phyloP scores from a whole-genome alignment of 108 stramenopile species.

The Skeletonema tropicum region DNA sequence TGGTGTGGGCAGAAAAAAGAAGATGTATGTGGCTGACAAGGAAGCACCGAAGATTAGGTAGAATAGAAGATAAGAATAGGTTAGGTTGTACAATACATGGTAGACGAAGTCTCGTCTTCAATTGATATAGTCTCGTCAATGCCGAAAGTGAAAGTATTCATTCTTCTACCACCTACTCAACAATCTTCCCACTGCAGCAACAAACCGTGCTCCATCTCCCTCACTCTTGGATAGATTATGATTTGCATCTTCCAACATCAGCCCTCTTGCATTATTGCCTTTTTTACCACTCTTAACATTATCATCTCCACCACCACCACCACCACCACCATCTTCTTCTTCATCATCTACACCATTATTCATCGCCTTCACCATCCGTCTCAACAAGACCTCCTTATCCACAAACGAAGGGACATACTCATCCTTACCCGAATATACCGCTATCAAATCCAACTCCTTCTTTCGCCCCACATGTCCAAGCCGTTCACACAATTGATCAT shows the following conservation, averaged over 20 bases:
- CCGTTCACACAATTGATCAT: conserved; percentile 71
- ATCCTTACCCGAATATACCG: conserved; percentile 85
- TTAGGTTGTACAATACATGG: no score
- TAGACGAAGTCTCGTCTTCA: no score
- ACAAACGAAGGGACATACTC: conserved; percentile 83
- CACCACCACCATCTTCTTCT: conserved; percentile 9
- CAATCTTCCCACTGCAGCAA: conserved; percentile 57
- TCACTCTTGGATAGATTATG: conserved; percentile 76
- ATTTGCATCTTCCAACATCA: conserved; percentile 67
- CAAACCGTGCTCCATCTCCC: conserved; percentile 61
- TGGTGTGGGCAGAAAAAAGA: no score
- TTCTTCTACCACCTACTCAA: conserved; percentile 6
- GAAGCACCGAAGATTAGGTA: no score
- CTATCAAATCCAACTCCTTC: conserved; percentile 56
- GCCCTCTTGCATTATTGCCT: conserved; percentile 44
- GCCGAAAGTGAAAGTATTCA: no score
- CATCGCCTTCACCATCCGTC: conserved; percentile 80
- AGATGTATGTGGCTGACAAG: no score
- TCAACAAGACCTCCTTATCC: conserved; percentile 56
- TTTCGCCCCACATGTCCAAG: conserved; percentile 62
- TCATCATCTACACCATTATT: conserved; percentile 38
- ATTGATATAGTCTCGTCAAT: no score
- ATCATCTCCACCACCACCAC: background rate
- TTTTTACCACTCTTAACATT: background rate
- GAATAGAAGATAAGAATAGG: no score